A percentile compares a stretch with the other conserved stretches of the same genome.
These are phyloP conservation scores for Atkinsonella texensis DNA, from an alignment of 2,329 filamentous ascomycete species.

Conservation along the genomic window DNA sequence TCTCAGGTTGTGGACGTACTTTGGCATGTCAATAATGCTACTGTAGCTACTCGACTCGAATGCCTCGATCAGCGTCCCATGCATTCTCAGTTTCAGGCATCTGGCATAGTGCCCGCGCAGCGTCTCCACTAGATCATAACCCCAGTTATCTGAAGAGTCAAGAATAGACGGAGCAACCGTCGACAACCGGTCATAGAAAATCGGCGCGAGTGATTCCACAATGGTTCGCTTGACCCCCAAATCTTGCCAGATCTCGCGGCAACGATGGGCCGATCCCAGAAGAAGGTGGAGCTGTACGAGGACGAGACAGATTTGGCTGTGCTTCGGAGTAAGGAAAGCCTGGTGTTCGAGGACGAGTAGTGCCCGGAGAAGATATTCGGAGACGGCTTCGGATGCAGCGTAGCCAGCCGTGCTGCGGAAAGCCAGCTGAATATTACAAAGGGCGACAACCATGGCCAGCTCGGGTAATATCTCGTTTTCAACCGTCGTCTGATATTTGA, in stretches of 20 bases:
- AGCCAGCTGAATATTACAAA: conserved; percentile 22
- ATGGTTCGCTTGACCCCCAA: conserved; percentile 45
- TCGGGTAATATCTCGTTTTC: conserved; percentile 18
- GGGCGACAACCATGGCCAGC: conserved; percentile 21
- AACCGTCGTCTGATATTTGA: conserved; percentile 1
- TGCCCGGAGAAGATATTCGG: conserved; percentile 32
- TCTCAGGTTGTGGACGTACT: conserved; percentile 31
- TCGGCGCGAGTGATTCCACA: conserved; percentile 41
- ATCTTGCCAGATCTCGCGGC: conserved; percentile 35
- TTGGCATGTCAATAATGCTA: conserved; percentile 35
- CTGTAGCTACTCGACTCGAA: conserved; percentile 39
- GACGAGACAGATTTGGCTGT: conserved; percentile 35
- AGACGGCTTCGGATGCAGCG: conserved; percentile 9
- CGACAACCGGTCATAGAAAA: conserved; percentile 44
- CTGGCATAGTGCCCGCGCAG: conserved; percentile 33
- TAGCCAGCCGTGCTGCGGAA: conserved; percentile 9
- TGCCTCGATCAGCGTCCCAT: conserved; percentile 29
- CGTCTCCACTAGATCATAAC: conserved; percentile 27
- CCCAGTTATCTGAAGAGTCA: conserved; percentile 19
- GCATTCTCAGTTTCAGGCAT: conserved; percentile 35
- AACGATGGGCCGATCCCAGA: conserved; percentile 36
- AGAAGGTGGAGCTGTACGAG: conserved; percentile 39
- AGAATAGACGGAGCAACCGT: conserved; percentile 33
- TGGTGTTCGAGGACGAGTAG: conserved; percentile 38
- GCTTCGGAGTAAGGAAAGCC: conserved; percentile 30